Percentiles rank a stretch among this genome's conserved stretches.
phyloP scores from a whole-genome alignment of 2,329 filamentous ascomycete genomes.

The Microcyclospora tardicrescens region DNA sequence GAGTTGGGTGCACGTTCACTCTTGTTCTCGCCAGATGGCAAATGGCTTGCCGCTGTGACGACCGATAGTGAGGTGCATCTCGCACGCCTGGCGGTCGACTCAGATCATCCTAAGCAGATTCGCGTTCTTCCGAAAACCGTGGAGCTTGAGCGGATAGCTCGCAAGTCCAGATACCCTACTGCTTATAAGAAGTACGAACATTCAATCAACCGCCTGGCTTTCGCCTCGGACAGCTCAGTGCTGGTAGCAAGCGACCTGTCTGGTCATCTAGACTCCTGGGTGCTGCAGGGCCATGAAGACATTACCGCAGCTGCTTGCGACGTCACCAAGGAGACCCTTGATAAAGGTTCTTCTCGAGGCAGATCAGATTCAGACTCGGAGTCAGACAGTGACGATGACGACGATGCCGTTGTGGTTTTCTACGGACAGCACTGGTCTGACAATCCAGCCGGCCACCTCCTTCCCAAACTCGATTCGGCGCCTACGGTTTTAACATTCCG shows the following conservation, averaged over 20 bases:
- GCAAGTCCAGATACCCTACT: conserved; percentile 18
- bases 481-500: conserved; percentile 36
- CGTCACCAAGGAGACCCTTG: conserved; percentile 15
- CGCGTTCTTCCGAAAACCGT: conserved; percentile 26
- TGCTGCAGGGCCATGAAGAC: conserved; percentile 49
- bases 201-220: conserved; percentile 59
- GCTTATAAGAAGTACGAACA: conserved; percentile 59
- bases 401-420: conserved; percentile 36
- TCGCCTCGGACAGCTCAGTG: conserved; percentile 68
- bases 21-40: conserved; percentile 54
- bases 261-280: conserved; percentile 79
- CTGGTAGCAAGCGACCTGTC: conserved; percentile 69
- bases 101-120: conserved; percentile 24
- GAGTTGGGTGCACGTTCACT: conserved; percentile 55
- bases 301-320: conserved; percentile 30
- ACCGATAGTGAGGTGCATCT: conserved; percentile 32
- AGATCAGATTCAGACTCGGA: conserved; percentile 22
- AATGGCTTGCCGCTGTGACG: conserved; percentile 50
- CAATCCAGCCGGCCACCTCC: conserved; percentile 47
- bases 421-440: conserved; percentile 58
- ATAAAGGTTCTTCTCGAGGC: conserved; percentile 14
- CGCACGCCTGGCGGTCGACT: conserved; percentile 36
- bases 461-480: conserved; percentile 33
- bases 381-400: conserved; percentile 34
- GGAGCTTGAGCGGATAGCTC: conserved; percentile 26